A percentile compares a stretch with the other conserved stretches of the same genome.
phyloP scores from a whole-genome alignment of 2,329 filamentous ascomycete genomes.

The Fusarium falciforme region DNA sequence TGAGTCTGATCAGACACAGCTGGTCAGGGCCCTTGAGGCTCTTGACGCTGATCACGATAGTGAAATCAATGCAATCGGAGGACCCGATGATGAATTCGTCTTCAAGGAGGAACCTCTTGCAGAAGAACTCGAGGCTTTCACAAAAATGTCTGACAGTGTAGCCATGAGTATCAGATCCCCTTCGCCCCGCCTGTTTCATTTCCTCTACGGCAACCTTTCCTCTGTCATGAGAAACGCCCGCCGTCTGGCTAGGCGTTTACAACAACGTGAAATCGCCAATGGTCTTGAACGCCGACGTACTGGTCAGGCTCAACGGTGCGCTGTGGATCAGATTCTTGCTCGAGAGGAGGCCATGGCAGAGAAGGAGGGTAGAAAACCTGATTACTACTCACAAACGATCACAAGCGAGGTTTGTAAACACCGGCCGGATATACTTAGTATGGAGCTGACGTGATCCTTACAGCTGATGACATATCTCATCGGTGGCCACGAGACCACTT shows the following conservation, averaged over 20 bases:
- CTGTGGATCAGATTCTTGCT: slow-evolving; percentile 21
- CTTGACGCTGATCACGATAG: neutral
- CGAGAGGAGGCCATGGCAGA: slow-evolving; percentile 20
- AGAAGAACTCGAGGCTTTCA: slow-evolving; percentile 18
- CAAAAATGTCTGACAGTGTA: slow-evolving; percentile 1
- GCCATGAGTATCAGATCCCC: slow-evolving; percentile 19
- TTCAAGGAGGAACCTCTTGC: slow-evolving; percentile 11
- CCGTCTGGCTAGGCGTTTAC: neutral
- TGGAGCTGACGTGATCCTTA: neutral
- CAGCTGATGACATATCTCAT: slow-evolving; percentile 27
- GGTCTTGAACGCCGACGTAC: slow-evolving; percentile 6
- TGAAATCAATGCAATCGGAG: neutral
- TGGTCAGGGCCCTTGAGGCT: slow-evolving; percentile 13
- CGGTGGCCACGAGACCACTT: slow-evolving; percentile 30
- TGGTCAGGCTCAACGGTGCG: slow-evolving; percentile 20
- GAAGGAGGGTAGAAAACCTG: slow-evolving; percentile 18
- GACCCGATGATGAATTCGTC: neutral
- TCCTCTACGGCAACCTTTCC: slow-evolving; percentile 14
- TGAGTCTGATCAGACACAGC: slow-evolving; percentile 7
- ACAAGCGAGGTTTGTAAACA: slow-evolving; percentile 15
- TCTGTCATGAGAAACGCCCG: neutral
- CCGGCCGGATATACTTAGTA: neutral
- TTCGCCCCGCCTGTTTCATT: slow-evolving; percentile 10
- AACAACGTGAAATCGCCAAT: slow-evolving; percentile 10
- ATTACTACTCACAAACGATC: slow-evolving; percentile 18